Evolutionary conservation across 1,284 basidiomycete genomes (phyloP), one percentile per base, ranked within the genome.

Genomic region (Coniferiporia weirii): DNA sequence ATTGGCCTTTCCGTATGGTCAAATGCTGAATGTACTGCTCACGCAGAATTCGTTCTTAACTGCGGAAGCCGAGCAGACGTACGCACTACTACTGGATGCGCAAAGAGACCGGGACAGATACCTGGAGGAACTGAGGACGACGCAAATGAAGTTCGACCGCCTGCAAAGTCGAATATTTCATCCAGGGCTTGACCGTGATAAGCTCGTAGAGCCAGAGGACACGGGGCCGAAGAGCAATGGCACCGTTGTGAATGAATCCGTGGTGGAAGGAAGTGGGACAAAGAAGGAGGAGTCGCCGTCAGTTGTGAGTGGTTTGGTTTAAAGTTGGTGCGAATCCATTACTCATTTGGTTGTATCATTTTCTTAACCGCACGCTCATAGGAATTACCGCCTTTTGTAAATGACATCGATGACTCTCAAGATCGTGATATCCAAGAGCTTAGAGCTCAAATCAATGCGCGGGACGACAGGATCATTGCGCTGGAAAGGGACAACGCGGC

Each of bases 141-240:
- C 85, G 0, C 86, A 93, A 72, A 87, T 80, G 64, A 82, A 84
- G n/a, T 69, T 85, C 50, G 92, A 94, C 67, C 80, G 90, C 44
- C 69, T 86, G 54, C 80, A 79, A 66, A 93, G 90, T 69, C 78
- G 77, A 60, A 80, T 83, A 1, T 79, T 88, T 5, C 71, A 72
- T 50, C 72, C 76, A 9, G 69, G 78, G 57, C 76, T 79, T 61
- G 68, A 72, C 35, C 72, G 70, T 57, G 44, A 64, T 57, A 63
- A 59, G n/a, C 64, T 66, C 40, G 63, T 61, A 20, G 72, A 70
- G 62, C 56, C 67, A 45, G 70, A 73, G 20, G 66, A 67, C 19
- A 70, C 71, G 8, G 38, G 15, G 61, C 74, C 75, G 59, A 78
- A 76, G 52, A 67, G 68, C 62, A 72, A 73, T 63, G 80, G 79